Evolutionary conservation across 495 filamentous ascomycete species (phyloP).

Genomic region (Pyronema omphalodes): DNA sequence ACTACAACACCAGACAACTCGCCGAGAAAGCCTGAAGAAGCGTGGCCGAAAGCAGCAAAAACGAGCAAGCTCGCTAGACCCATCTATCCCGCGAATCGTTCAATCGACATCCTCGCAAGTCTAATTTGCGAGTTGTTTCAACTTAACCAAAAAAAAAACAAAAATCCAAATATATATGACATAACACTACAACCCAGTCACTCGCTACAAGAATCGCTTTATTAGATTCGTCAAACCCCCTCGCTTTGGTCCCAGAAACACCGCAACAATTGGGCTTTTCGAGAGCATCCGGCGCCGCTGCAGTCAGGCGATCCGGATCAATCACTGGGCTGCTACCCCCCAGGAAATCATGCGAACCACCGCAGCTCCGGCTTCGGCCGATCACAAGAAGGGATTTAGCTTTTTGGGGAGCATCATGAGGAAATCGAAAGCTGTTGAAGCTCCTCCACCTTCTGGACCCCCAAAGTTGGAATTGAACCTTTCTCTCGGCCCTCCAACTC

Average conservation of each 20-base stretch:
- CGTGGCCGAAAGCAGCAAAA: too few relatives aligned
- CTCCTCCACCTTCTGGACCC: background rate
- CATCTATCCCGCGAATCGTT: too few relatives aligned
- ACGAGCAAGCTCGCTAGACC: too few relatives aligned
- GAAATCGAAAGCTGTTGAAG: background rate
- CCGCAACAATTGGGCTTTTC: background rate
- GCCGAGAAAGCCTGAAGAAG: too few relatives aligned
- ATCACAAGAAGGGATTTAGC: background rate
- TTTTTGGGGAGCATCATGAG: background rate
- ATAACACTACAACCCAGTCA: too few relatives aligned
- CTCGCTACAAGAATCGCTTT: background rate
- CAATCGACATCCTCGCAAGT: too few relatives aligned
- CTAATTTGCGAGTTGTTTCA: too few relatives aligned
- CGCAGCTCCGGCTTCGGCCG: background rate
- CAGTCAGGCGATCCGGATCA: background rate
- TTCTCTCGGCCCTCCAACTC: too few relatives aligned
- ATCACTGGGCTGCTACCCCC: background rate
- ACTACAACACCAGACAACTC: too few relatives aligned
- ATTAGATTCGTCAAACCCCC: conserved; percentile 1
- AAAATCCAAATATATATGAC: too few relatives aligned
- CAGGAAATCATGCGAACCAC: background rate
- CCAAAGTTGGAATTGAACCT: background rate
- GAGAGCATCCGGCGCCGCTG: background rate
- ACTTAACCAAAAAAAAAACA: too few relatives aligned
- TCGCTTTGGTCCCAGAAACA: background rate